phyloP scores from a whole-genome alignment of 306 rosid species.

The Glycine soja region DNA sequence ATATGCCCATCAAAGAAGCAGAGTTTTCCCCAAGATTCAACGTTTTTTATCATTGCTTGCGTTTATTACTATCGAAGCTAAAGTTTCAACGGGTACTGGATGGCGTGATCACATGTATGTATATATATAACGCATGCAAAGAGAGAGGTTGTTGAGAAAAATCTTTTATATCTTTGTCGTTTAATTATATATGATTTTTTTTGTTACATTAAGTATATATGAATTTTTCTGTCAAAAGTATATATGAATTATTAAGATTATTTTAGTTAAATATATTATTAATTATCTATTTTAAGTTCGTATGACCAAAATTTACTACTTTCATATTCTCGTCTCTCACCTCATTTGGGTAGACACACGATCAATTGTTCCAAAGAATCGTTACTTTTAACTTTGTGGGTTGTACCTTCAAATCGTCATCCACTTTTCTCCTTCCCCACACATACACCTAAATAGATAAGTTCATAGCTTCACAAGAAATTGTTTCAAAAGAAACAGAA shows the following conservation, averaged over 20 bases:
- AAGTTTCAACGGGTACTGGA: constrained; percentile 33
- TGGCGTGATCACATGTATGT: background rate
- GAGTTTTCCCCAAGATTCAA: constrained; percentile 34
- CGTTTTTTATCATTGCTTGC: constrained; percentile 44
- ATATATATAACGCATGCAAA: no score
- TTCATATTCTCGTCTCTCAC: background rate
- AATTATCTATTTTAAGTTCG: background rate
- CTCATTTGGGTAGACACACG: background rate
- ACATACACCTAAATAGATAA: background rate
- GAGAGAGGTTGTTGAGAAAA: background rate
- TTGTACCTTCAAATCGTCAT: constrained; percentile 14
- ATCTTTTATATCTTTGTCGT: background rate
- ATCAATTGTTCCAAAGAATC: background rate
- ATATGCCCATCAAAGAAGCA: constrained; percentile 24
- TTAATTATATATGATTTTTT: background rate
- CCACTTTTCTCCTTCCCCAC: no score
- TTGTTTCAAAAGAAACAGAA: no score
- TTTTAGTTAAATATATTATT: background rate
- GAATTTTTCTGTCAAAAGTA: background rate
- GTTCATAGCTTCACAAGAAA: background rate
- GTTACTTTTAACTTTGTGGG: background rate
- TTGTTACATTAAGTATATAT: no score
- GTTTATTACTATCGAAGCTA: constrained; percentile 25
- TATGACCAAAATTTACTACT: background rate
- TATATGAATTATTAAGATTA: background rate